A percentile compares a stretch with the other conserved stretches of the same genome.
Conservation (phyloP, 495 filamentous ascomycete species). For the Glutinoglossum americanum region DNA sequence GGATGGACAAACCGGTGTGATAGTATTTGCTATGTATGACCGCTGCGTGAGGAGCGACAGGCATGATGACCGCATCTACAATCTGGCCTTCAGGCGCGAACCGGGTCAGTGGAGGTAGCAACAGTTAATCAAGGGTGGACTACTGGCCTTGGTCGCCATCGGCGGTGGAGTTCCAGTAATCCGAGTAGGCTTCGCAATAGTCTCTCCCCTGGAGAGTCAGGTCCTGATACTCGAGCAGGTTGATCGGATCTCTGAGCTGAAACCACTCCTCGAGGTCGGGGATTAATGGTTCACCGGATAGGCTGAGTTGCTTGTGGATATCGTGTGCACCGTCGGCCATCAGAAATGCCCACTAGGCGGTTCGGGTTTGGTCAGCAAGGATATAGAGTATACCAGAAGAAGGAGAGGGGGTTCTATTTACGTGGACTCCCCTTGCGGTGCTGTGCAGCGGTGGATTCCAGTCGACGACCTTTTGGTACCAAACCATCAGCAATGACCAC, state of each 20-base stretch:
- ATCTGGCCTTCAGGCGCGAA: constrained; percentile 31
- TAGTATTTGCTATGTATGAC: constrained; percentile 25
- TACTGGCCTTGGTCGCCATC: not conserved
- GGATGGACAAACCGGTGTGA: constrained; percentile 16
- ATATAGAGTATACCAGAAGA: not conserved
- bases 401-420: not conserved
- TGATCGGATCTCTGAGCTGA: not conserved
- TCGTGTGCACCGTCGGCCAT: constrained; percentile 20
- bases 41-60: constrained; percentile 24
- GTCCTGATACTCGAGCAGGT: constrained; percentile 14
- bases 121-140: not conserved
- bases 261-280: constrained; percentile 17
- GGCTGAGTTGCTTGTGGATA: constrained; percentile 22
- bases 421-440: not conserved
- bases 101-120: constrained; percentile 4
- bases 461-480: constrained; percentile 22
- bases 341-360: not conserved
- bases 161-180: constrained; percentile 45
- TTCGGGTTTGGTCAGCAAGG: not conserved
- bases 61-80: constrained; percentile 30
- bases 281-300: constrained; percentile 32
- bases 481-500: not conserved
- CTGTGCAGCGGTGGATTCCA: constrained; percentile 35
- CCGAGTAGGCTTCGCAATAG: constrained; percentile 41
- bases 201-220: constrained; percentile 35